Base-by-base conservation (phyloP, 805 yeast genomes). In the Alloascoidea africana region DNA sequence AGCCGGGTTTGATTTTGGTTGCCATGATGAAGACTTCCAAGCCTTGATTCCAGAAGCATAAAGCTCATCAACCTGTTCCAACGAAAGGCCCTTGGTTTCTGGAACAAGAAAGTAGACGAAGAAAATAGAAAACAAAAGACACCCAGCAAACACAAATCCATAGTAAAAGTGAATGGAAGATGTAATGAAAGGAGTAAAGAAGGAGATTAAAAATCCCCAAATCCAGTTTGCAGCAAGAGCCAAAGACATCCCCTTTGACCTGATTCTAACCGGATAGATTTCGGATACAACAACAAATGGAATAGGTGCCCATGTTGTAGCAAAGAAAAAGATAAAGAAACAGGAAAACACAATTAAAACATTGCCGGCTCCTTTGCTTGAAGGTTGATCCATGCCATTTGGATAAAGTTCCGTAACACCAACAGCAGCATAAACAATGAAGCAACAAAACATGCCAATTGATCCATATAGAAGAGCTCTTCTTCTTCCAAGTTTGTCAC, bases 301-400 rank as follows among this genome's bases (percentile, higher is more conserved):
- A 43, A 74, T 72, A 40, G 85, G 83, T 32, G 83, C 86, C 76
- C 83, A 73, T n/a, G 85, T 73, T 17, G 73, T 65, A 2, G 87
- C 86, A 51, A 78, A 78, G 54, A 65, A 73, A 56, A 73, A 62
- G 41, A 78, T 71, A 59, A 66, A 78, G 38, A 76, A 51, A 59
- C 82, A 75, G 4, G 84, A 66, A 39, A 77, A 62, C 48, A 67
- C 66, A 50, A 78, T 74, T 81, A 78, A 72, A 6, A 66, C 70
- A 42, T 61, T 50, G 49, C 82, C 82, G 38, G 76, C 70, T 41
- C 75, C 64, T 44, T 62, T 65, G n/a, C 30, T 23, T 8, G 30
- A 8, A 23, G 68, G 46, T 38, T 51, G 49, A 37, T 54, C 52
- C 49, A 37, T 39, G 27, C 65, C 65, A 40, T 62, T 57, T 11